A percentile compares a stretch with the other conserved stretches of the same genome.
These are phyloP conservation scores for Aspergillus cavernicola DNA, from an alignment of 495 filamentous ascomycete genomes.

Conservation along the genomic window DNA sequence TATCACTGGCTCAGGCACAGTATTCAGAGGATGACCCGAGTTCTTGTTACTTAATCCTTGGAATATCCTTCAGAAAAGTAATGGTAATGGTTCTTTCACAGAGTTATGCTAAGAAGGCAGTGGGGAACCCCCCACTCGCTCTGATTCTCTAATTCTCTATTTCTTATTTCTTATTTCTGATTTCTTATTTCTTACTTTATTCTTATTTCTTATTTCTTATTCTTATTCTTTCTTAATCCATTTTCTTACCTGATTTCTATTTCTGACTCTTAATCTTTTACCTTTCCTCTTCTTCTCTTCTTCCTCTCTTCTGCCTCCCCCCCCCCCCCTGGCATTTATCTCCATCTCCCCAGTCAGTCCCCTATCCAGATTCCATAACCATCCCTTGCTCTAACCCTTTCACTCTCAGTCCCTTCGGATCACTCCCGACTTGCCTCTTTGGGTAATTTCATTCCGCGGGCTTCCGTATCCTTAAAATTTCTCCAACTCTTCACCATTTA, in stretches of 20 bases:
- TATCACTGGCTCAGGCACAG: too few relatives aligned
- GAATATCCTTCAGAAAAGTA: too few relatives aligned
- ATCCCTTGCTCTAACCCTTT: too few relatives aligned
- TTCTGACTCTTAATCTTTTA: constrained; percentile 11
- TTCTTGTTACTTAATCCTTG: too few relatives aligned
- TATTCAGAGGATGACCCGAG: too few relatives aligned
- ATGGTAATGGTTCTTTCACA: too few relatives aligned
- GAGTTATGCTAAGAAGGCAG: constrained; percentile 9
- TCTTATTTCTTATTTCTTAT: constrained; percentile 2
- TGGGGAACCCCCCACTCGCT: constrained; percentile 13
- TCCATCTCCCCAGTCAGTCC: neutral
- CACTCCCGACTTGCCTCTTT: constrained; percentile 8
- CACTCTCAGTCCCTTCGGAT: neutral
- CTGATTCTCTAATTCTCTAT: constrained; percentile 1
- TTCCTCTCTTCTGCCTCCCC: neutral
- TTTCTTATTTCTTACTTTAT: neutral
- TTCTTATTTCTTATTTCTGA: too few relatives aligned
- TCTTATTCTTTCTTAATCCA: neutral
- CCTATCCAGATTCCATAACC: neutral
- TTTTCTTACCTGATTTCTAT: constrained; percentile 11
- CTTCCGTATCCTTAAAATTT: neutral
- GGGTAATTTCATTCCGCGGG: constrained; percentile 1
- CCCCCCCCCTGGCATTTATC: constrained; percentile 5
- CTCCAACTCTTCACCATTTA: constrained; percentile 4
- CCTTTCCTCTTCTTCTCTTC: constrained; percentile 5